Conservation (phyloP, 2,329 filamentous ascomycete genomes). For the Arthrobotrys sinensis region DNA sequence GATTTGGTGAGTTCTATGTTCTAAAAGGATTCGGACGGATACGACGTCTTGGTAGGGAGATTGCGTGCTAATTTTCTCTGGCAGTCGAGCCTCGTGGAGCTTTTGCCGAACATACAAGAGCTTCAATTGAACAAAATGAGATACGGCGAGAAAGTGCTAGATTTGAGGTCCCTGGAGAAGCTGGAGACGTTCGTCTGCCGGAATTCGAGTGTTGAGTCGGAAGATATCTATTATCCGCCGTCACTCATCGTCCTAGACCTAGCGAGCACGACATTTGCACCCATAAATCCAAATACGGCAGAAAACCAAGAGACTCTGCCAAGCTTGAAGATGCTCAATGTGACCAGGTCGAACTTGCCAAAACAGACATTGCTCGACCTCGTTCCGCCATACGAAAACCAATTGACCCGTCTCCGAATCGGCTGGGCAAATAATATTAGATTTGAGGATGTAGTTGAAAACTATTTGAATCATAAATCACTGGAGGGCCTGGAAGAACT, state of each 20-base stretch:
- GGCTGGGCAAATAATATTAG: conserved; percentile 43
- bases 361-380: conserved; percentile 23
- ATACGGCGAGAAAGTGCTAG: conserved; percentile 3
- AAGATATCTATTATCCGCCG: conserved; percentile 22
- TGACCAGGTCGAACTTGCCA: conserved; percentile 31
- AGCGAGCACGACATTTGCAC: conserved; percentile 19
- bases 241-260: conserved; percentile 36
- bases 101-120: conserved; percentile 38
- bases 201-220: conserved; percentile 2
- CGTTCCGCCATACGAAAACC: conserved; percentile 32
- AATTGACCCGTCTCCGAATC: conserved; percentile 45
- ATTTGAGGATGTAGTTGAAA: conserved; percentile 16
- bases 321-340: conserved; percentile 41
- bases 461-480: conserved; percentile 18
- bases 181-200: conserved; percentile 47
- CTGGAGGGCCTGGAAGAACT: conserved; percentile 33
- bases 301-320: conserved; percentile 41
- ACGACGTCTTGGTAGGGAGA: neutral
- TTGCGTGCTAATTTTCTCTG: conserved; percentile 1
- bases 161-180: conserved; percentile 26
- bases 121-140: conserved; percentile 41
- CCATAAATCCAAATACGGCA: neutral
- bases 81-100: neutral
- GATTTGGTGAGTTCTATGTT: conserved; percentile 26
- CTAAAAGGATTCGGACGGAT: neutral